Conservation (phyloP, 192 early-diverging fungal genomes). For the Geranomyces michiganensis region DNA sequence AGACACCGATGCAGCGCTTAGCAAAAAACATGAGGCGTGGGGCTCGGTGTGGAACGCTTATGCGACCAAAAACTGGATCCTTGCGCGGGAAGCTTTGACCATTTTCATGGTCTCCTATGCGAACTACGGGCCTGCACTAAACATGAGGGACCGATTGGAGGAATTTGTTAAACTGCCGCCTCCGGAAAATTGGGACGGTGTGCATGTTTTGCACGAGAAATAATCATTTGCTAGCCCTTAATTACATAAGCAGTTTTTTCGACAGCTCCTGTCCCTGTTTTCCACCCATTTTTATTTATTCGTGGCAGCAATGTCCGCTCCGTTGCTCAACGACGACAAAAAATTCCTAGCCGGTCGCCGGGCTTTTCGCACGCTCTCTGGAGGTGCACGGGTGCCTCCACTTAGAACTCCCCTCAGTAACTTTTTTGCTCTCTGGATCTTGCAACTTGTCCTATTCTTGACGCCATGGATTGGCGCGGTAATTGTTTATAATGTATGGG, state of each 20-base stretch:
- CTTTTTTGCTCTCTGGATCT: background rate
- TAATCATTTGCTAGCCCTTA: background rate
- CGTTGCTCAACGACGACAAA: slow-evolving; percentile 30
- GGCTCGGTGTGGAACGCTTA: background rate
- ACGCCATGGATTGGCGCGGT: slow-evolving; percentile 23
- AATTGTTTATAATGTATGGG: slow-evolving; percentile 30
- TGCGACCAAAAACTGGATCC: no score
- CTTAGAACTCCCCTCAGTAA: background rate
- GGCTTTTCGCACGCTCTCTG: slow-evolving; percentile 15
- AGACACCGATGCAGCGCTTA: background rate
- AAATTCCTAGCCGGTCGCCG: slow-evolving; percentile 16
- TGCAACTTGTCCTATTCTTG: slow-evolving; percentile 10
- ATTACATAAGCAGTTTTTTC: no score
- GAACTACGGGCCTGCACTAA: background rate
- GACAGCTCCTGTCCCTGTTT: no score
- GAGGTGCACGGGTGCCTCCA: slow-evolving; percentile 27
- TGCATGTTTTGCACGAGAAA: slow-evolving; percentile 5
- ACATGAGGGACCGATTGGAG: background rate
- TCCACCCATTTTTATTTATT: no score
- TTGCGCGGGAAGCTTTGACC: background rate
- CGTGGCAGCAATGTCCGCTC: background rate
- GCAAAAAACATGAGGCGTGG: background rate
- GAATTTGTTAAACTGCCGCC: slow-evolving; percentile 8
- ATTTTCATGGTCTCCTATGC: background rate
- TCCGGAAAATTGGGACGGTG: background rate